Percentiles rank a stretch among this genome's conserved stretches.
Evolutionary conservation across 1,139 yeast species (phyloP).

Genomic region (Chernovozyma sophiae-reginae): DNA sequence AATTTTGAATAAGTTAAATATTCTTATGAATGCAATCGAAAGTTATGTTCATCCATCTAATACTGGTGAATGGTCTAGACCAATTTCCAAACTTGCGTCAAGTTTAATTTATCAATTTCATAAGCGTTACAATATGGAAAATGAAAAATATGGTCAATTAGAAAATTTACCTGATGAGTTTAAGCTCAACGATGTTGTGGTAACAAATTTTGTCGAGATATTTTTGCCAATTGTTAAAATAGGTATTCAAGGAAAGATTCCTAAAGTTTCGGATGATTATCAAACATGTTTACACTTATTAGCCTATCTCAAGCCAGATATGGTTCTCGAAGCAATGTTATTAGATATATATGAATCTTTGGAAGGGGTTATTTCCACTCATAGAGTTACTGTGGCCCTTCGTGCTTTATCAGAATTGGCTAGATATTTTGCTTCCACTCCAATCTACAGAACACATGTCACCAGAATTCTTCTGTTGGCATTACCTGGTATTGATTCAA

Average conservation of each 20-base stretch:
- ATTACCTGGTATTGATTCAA: slow-evolving; percentile 82
- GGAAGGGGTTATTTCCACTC: slow-evolving; percentile 77
- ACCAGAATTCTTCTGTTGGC: slow-evolving; percentile 68
- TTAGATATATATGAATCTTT: slow-evolving; percentile 81
- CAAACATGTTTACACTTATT: slow-evolving; percentile 59
- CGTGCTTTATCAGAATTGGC: slow-evolving; percentile 63
- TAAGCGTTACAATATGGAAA: slow-evolving; percentile 51
- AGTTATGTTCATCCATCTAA: slow-evolving; percentile 93
- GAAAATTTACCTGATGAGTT: slow-evolving; percentile 42
- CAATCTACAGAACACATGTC: slow-evolving; percentile 71
- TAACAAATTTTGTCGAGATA: slow-evolving; percentile 49
- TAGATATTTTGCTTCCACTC: slow-evolving; percentile 62
- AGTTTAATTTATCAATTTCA: slow-evolving; percentile 56
- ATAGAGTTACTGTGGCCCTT: slow-evolving; percentile 73
- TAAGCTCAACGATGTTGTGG: slow-evolving; percentile 42
- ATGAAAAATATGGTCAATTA: slow-evolving; percentile 34
- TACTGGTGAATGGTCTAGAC: slow-evolving; percentile 75
- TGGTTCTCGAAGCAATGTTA: slow-evolving; percentile 61
- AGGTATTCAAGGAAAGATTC: slow-evolving; percentile 77
- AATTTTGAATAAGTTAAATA: slow-evolving; percentile 50
- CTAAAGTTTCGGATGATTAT: slow-evolving; percentile 55
- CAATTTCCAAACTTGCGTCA: slow-evolving; percentile 61
- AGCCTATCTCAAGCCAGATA: slow-evolving; percentile 58
- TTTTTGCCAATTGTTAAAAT: slow-evolving; percentile 56
- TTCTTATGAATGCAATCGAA: slow-evolving; percentile 64